phyloP scores from a whole-genome alignment of 176 grass and related monocot genomes.

The Oropetium thomaeum region DNA sequence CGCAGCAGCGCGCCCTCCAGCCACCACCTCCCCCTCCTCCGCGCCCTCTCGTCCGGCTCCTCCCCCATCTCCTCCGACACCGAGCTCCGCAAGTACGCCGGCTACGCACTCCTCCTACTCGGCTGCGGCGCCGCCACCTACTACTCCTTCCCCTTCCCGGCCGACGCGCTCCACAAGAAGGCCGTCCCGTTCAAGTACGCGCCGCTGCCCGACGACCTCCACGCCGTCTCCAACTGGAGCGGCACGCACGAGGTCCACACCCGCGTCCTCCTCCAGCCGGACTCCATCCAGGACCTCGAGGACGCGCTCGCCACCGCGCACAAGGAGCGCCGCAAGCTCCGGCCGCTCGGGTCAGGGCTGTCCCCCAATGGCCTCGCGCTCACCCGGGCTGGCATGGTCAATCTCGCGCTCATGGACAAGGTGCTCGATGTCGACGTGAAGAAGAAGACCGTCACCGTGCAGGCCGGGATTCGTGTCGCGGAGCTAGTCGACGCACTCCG shows the following conservation, averaged over 20 bases:
- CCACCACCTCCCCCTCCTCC: conserved; percentile 24
- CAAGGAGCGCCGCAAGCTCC: conserved; percentile 57
- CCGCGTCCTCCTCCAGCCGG: conserved; percentile 77
- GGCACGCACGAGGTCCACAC: conserved; percentile 89
- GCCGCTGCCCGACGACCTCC: conserved; percentile 76
- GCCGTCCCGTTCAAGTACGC: conserved; percentile 79
- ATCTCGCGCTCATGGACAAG: conserved; percentile 87
- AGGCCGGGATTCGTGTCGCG: conserved; percentile 72
- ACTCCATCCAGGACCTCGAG: conserved; percentile 66
- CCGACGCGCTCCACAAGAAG: conserved; percentile 78
- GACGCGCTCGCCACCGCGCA: conserved; percentile 50
- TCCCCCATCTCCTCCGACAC: conserved; percentile 23
- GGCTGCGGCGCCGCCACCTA: conserved; percentile 67
- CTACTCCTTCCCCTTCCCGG: conserved; percentile 69
- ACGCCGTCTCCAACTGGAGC: conserved; percentile 90
- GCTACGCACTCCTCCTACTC: conserved; percentile 19
- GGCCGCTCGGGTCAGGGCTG: conserved; percentile 75
- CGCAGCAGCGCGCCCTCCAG: not conserved
- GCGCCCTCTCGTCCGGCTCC: conserved; percentile 31
- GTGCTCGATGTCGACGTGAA: conserved; percentile 69
- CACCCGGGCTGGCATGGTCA: conserved; percentile 79
- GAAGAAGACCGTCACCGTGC: conserved; percentile 73
- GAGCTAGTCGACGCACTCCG: conserved; percentile 79
- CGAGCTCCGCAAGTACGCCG: conserved; percentile 16
- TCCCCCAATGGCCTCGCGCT: conserved; percentile 86